Evolutionary conservation across 1,284 basidiomycete species (phyloP).

Genomic region (Ustilago loliicola): DNA sequence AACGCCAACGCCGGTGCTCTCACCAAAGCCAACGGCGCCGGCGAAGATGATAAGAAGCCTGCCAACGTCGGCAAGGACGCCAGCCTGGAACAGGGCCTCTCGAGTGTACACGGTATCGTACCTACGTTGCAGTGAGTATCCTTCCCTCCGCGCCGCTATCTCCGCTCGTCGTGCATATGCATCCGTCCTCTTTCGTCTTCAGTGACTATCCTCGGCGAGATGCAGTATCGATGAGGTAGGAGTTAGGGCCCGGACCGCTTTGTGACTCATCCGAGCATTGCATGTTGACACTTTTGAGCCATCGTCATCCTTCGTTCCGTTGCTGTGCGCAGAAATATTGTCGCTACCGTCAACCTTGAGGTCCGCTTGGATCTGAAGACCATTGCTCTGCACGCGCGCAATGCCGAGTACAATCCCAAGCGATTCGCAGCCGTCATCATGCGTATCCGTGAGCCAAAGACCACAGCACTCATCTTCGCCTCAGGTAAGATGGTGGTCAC

Average conservation of each 20-base stretch:
- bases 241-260: neutral
- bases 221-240: neutral
- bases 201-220: neutral
- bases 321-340: conserved; percentile 81
- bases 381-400: conserved; percentile 95
- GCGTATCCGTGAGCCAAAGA: conserved; percentile 99
- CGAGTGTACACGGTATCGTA: conserved; percentile 70
- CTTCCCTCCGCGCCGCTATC: neutral
- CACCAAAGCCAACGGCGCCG: conserved; percentile 36
- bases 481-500: conserved; percentile 99
- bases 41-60: conserved; percentile 47
- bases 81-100: conserved; percentile 60
- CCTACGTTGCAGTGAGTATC: conserved; percentile 71
- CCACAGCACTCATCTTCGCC: conserved; percentile 98
- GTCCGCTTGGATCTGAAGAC: conserved; percentile 98
- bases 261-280: conserved; percentile 9
- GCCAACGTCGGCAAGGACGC: conserved; percentile 42
- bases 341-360: conserved; percentile 98
- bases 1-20: conserved; percentile 24
- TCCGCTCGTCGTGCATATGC: neutral
- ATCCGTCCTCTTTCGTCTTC: neutral
- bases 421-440: conserved; percentile 99
- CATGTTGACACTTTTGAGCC: conserved; percentile 28
- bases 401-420: conserved; percentile 99
- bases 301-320: conserved; percentile 7